Evolutionary conservation across 257 asterid species (phyloP), one percentile per base, ranked within the genome.

Genomic region (Asclepias syriaca): DNA sequence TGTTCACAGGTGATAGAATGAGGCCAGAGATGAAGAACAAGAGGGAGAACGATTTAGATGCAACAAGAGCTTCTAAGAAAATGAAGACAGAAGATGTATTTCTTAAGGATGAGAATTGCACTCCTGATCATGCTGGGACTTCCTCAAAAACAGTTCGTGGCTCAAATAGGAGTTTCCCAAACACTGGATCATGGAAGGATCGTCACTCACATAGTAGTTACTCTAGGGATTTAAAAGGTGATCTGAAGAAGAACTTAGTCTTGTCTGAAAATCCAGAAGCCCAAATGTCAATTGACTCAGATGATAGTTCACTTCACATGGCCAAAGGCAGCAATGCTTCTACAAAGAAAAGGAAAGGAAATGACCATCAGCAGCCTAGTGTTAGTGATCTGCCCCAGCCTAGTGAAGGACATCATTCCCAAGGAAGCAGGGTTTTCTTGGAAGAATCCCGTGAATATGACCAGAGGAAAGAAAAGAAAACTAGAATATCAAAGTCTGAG

Each of bases 381-480:
- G 71, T 68, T 69, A 82, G 63, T 60, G 61, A 77, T 15, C 78
- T 64, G 72, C 78, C 80, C 50, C 51, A 70, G 51, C 81, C 79
- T 61, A 73, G 77, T 73, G 77, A 76, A 40, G 84, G 70, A 55
- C 81, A 65, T 72, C 76, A 72, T 67, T 82, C 78, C 72, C 86
- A 61, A 64, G 86, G 79, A 57, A 79, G 80, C 79, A 77, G 76
- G 74, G 85, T 73, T 68, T 74, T 74, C 76, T 49, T 74, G 57
- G 89, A 83, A 70, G 90, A 81, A 60, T 72, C 80, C 71, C 54
- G 55, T 77, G 91, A 86, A 78, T 85, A 75, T 77, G 93, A 77
- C 66, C 77, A 65, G 40, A 84, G 83, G 80, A 89, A 84, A 77
- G 96, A 84, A 72, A 95, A 92, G 93, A 89, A 87, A 87, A 86